Evolutionary conservation across 768 basidiomycete genomes (phyloP), one percentile per base, ranked within the genome.

Genomic region (Mycena rebaudengoi): DNA sequence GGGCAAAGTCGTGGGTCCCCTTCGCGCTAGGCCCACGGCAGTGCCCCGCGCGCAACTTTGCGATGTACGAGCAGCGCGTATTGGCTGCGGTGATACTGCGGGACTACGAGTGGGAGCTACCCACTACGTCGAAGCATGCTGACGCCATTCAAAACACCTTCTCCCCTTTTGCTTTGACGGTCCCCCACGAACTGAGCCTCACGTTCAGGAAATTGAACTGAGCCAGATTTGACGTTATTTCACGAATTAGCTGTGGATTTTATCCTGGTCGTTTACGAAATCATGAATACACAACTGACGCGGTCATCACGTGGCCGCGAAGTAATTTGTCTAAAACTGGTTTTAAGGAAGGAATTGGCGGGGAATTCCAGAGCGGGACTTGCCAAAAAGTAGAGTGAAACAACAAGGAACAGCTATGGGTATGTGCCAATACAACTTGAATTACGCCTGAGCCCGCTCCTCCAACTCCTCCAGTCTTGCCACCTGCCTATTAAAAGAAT

Each of bases 401-500:
- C 28, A 6, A 49, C 28, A 10, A 49, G 26, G n/a, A 26, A 49
- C 11, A 44, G 29, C 20, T 10, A 55, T 39, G 40, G 29, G 18
- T 28, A 14, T 30, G 29, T 23, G 18, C 16, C 29, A n/a, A 40
- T 14, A 37, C n/a, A 39, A 28, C 33, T n/a, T 3, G 33, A 35
- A 46, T 48, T 20, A 57, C 14, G 30, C 29, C 20, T n/a, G n/a
- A n/a, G 10, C 33, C 32, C 69, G 64, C 56, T 67, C 74, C 58
- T 83, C 82, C 49, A 85, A 63, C 6, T 78, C 82, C 71, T 87
- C 86, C 28, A 87, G 76, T 51, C 84, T 76, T 16, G 74, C 62
- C 35, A 87, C 81, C 76, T 88, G 86, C 60, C 86, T 77, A 41
- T 41, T 12, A 10, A 16, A 55, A 18, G 28, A 25, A 43, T 6